Evolutionary conservation across 176 grass and related monocot species (phyloP).

Genomic region (Carex littledalei): DNA sequence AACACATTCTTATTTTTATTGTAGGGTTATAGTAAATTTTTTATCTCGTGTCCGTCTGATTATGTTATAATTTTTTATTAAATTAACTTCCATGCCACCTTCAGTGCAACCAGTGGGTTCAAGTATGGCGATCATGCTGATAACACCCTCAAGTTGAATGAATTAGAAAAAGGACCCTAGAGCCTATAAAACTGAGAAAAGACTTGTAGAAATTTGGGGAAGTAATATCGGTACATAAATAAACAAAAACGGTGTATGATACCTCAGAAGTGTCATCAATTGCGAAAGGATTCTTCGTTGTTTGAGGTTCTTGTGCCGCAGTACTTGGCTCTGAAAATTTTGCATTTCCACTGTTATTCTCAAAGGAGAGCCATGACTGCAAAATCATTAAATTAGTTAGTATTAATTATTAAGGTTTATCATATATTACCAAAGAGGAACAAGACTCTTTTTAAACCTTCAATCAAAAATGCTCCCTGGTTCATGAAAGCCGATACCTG

Average conservation of each 20-base stretch:
- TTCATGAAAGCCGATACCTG: constrained; percentile 14
- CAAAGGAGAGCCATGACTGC: constrained; percentile 69
- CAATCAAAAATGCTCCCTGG: neutral
- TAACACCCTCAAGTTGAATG: neutral
- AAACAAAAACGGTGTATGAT: neutral
- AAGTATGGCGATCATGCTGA: neutral
- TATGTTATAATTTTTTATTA: neutral
- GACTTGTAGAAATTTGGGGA: neutral
- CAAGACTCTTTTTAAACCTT: neutral
- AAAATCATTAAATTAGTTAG: constrained; percentile 18
- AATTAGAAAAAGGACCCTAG: neutral
- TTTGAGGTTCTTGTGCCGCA: constrained; percentile 8
- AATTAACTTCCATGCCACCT: neutral
- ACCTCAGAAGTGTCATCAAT: constrained; percentile 32
- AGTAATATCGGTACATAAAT: neutral
- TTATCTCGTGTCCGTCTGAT: neutral
- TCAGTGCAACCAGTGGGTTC: neutral
- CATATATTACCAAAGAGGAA: neutral
- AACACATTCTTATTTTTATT: neutral
- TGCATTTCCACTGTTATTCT: constrained; percentile 25
- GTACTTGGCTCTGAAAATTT: constrained; percentile 25
- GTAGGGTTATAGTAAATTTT: neutral
- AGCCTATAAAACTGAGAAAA: constrained; percentile 6
- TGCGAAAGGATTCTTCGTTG: constrained; percentile 37
- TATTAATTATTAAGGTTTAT: neutral